Evolutionary conservation across 2,329 filamentous ascomycete species (phyloP).

Genomic region (Massarina eburnea): DNA sequence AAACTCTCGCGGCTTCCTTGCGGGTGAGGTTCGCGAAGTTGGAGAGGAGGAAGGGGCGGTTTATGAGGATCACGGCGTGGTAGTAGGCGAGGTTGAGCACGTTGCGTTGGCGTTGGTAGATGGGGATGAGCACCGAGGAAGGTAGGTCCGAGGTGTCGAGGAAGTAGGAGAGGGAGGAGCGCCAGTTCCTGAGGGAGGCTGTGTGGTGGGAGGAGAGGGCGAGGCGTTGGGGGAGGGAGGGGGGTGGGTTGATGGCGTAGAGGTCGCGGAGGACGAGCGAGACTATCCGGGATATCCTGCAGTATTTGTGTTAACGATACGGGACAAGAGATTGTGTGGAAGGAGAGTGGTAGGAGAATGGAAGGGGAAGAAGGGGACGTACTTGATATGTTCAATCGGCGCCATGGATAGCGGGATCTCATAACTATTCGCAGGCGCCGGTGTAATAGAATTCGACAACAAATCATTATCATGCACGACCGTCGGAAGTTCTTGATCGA

Average conservation of each 20-base stretch:
- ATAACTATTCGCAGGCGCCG: constrained; percentile 23
- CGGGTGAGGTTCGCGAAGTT: constrained; percentile 42
- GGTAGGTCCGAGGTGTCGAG: constrained; percentile 48
- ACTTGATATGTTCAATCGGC: constrained; percentile 48
- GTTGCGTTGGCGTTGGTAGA: constrained; percentile 57
- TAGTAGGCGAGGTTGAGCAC: constrained; percentile 58
- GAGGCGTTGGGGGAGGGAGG: constrained; percentile 33
- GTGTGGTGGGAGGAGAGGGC: constrained; percentile 47
- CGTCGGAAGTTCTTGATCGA: constrained; percentile 54
- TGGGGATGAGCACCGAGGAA: constrained; percentile 48
- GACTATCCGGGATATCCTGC: constrained; percentile 47
- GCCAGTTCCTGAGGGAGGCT: constrained; percentile 49
- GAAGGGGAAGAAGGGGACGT: constrained; percentile 7
- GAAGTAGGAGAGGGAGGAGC: constrained; percentile 48
- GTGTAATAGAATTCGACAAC: constrained; percentile 26
- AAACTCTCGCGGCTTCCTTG: constrained; percentile 19
- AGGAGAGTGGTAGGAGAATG: neutral
- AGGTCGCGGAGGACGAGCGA: constrained; percentile 49
- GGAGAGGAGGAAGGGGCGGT: constrained; percentile 56
- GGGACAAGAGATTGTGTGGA: neutral
- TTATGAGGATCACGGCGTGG: constrained; percentile 60
- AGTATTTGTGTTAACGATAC: constrained; percentile 15
- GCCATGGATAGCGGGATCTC: constrained; percentile 47
- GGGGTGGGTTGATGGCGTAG: constrained; percentile 44
- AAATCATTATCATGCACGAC: constrained; percentile 40